A percentile compares a stretch with the other conserved stretches of the same genome.
phyloP scores from a whole-genome alignment of 441 rosid genomes.

The Omphalea diandra region DNA sequence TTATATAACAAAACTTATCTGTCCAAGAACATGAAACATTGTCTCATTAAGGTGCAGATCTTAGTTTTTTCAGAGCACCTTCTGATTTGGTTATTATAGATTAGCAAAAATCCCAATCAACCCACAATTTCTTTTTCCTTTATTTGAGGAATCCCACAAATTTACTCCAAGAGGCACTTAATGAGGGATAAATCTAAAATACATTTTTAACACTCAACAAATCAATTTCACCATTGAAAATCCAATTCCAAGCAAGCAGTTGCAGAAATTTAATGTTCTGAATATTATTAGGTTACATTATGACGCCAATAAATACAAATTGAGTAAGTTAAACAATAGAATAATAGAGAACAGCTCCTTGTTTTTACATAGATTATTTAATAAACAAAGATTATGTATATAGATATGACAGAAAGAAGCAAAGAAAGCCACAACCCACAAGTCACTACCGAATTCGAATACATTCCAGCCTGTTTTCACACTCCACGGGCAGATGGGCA shows the following conservation, averaged over 20 bases:
- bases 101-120: too few species aligned
- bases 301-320: not conserved
- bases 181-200: not conserved
- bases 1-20: not conserved
- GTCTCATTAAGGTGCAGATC: too few species aligned
- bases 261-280: not conserved
- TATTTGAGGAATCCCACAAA: too few species aligned
- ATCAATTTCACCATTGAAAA: not conserved
- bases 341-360: constrained; percentile 1
- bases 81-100: too few species aligned
- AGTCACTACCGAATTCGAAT: constrained; percentile 23
- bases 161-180: not conserved
- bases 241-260: not conserved
- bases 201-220: not conserved
- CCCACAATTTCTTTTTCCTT: too few species aligned
- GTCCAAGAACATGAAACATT: too few species aligned
- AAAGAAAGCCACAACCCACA: constrained; percentile 22
- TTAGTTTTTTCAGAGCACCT: too few species aligned
- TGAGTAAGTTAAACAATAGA: not conserved
- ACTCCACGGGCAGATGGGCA: constrained; percentile 37
- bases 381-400: not conserved
- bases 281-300: constrained; percentile 4
- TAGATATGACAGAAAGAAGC: not conserved
- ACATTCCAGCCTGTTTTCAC: constrained; percentile 23
- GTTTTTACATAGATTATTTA: constrained; percentile 22